Evolutionary conservation across 306 rosid species (phyloP), one percentile per base, ranked within the genome.

Genomic region (cucumber (Cucumis sativus)): DNA sequence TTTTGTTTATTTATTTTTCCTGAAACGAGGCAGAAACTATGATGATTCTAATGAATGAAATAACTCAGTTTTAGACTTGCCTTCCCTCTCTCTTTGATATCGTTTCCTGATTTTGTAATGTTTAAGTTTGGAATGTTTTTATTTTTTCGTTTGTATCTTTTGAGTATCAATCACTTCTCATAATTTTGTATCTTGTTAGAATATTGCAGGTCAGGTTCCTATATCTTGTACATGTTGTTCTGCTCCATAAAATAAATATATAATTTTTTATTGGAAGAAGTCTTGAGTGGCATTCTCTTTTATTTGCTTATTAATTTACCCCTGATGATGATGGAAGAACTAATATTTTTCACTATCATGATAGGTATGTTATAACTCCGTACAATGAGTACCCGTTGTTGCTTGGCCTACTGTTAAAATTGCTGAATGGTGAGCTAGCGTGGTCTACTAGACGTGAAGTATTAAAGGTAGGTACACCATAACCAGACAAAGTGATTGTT

Each of bases 371-470:
- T 69, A 95, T 95, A 84, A 89, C 97, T 80, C 99, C 99, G 25
- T 95, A 95, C 83, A 95, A 87, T 70, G 99, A 92, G 89, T 95
- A 90, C 77, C 97, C 97, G 2, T 89, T 28, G 63, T 83, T 95
- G 79, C 99, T 95, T 79, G 95, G 95, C 82, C 84, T 92, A 47
- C 92, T 95, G 62, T 88, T 95, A 85, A 95, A 95, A 84, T 86
- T 95, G 84, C 86, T 95, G 80, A 92, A 92, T 84, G 97, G 99
- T 25, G 97, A 92, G 84, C 85, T 95, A 54, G 90, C 91, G n/a
- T 95, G 99, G 99, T 92, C 99, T 75, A 95, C 99, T 30, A 90
- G 99, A 80, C 96, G 99, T 7, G 97, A 95, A 92, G 99, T 85
- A 51, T 84, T 95, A 70, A 95, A 95, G 99, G 99, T 95, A 84